These are phyloP conservation scores for Senna tora DNA, from an alignment of 306 rosid species.

Conservation along the genomic window DNA sequence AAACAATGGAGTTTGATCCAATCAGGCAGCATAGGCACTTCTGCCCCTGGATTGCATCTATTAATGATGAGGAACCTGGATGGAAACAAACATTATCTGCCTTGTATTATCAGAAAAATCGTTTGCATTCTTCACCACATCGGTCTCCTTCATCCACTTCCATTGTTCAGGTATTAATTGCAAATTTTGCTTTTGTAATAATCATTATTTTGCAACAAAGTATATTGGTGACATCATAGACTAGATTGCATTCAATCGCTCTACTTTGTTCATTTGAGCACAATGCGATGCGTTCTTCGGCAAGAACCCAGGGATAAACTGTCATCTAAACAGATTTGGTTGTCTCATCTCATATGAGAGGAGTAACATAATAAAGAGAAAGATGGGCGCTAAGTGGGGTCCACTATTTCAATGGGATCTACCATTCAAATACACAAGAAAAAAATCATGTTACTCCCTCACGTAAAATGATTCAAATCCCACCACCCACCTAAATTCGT, in stretches of 20 bases:
- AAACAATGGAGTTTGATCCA: slow-evolving; percentile 79
- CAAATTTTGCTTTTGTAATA: slow-evolving; percentile 12
- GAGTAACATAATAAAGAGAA: too few species aligned
- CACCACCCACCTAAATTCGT: too few species aligned
- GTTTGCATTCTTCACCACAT: slow-evolving; percentile 46
- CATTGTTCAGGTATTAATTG: slow-evolving; percentile 63
- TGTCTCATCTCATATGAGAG: too few species aligned
- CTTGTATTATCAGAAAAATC: slow-evolving; percentile 57
- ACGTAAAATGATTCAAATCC: too few species aligned
- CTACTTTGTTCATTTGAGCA: slow-evolving; percentile 3
- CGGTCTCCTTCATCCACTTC: slow-evolving; percentile 56
- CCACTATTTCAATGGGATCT: too few species aligned
- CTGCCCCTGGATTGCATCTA: slow-evolving; percentile 91
- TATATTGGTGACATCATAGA: slow-evolving; percentile 30
- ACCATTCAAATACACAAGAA: too few species aligned
- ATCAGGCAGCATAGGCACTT: slow-evolving; percentile 90
- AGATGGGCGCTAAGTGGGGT: too few species aligned
- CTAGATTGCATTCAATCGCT: slow-evolving; percentile 21
- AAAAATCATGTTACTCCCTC: too few species aligned
- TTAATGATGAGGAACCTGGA: slow-evolving; percentile 68
- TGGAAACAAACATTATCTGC: slow-evolving; percentile 89
- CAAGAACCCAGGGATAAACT: slow-evolving; percentile 32
- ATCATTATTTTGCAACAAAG: slow-evolving; percentile 18
- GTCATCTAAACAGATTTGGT: background rate
- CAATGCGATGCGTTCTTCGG: slow-evolving; percentile 15